These are phyloP conservation scores for Dovyalis caffra DNA, from an alignment of 345 rosid genomes.

Conservation along the genomic window DNA sequence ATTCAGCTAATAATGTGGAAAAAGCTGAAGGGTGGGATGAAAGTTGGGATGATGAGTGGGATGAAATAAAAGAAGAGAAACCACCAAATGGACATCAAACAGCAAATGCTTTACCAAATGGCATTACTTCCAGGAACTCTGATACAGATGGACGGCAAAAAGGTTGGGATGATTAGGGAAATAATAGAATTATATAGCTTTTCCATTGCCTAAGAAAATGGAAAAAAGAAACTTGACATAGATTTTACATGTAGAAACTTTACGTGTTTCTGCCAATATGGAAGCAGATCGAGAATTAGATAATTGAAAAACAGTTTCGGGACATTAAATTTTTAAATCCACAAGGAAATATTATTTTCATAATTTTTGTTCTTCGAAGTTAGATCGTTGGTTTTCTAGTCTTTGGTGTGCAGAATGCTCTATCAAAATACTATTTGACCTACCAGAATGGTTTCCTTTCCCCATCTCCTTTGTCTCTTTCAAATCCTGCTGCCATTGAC, in stretches of 20 bases:
- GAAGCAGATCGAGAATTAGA: neutral
- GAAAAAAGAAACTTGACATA: neutral
- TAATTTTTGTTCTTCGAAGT: neutral
- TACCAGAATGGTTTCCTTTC: too few species aligned
- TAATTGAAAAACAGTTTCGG: neutral
- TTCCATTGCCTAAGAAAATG: neutral
- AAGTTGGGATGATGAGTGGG: slow-evolving; percentile 41
- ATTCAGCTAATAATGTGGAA: slow-evolving; percentile 22
- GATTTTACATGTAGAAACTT: neutral
- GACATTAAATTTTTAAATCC: neutral
- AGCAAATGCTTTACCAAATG: slow-evolving; percentile 24
- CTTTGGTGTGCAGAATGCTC: too few species aligned
- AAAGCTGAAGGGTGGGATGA: slow-evolving; percentile 33
- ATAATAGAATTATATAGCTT: neutral
- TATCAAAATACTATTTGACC: too few species aligned
- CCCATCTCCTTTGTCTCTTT: too few species aligned
- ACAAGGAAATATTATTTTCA: neutral
- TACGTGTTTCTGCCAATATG: neutral
- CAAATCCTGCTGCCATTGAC: too few species aligned
- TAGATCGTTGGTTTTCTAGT: too few species aligned
- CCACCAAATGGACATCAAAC: slow-evolving; percentile 15
- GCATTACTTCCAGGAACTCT: slow-evolving; percentile 1
- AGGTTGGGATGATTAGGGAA: slow-evolving; percentile 29
- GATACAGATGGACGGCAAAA: slow-evolving; percentile 24
- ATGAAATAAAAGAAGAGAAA: slow-evolving; percentile 28